Evolutionary conservation across 164 flowering plant species (phyloP), one percentile per base, ranked within the genome.

Genomic region (Tinospora cordifolia): DNA sequence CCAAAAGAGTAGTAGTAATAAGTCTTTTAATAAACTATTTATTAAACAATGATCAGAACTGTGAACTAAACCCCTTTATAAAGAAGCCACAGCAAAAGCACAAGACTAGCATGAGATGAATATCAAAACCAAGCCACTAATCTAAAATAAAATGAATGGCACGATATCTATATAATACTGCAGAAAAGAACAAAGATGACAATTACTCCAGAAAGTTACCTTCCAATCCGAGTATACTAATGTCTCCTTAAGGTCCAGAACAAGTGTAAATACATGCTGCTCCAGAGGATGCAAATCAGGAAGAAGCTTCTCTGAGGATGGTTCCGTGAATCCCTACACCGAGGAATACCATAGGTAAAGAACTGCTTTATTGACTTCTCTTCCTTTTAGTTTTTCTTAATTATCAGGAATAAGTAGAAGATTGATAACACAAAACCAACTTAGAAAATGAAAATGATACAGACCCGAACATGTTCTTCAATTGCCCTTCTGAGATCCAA

Each of bases 231-330:
- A 88, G 76, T 87, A 86, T 44, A 93, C 68, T 66, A 91, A 78
- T 64, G 97, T 93, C 80, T 91, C 97, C 71, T 88, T 87, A n/a
- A 93, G 81, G 86, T 93, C 97, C 22, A 93, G 78, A 72, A 93
- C 98, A 75, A 93, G 89, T 34, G 98, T 93, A 76, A 88, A 88
- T 19, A 87, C 91, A 77, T 86, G 87, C 57, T 87, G 91, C 73
- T 90, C 97, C 67, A 71, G 25, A n/a, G 97, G 98, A 75, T 76
- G 87, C 83, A 93, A 79, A 84, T 93, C 97, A 46, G 97, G 97
- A 65, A 93, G 98, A 76, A 93, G 95, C 87, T 90, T 91, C 64
- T 93, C 98, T 69, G 98, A 84, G 22, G 83, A 75, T 70, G 98
- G 98, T 54, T 93, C 97, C 38, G 96, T 86, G 76, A 85, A 93